phyloP scores from a whole-genome alignment of 495 filamentous ascomycete species.

The Neurospora sp. region DNA sequence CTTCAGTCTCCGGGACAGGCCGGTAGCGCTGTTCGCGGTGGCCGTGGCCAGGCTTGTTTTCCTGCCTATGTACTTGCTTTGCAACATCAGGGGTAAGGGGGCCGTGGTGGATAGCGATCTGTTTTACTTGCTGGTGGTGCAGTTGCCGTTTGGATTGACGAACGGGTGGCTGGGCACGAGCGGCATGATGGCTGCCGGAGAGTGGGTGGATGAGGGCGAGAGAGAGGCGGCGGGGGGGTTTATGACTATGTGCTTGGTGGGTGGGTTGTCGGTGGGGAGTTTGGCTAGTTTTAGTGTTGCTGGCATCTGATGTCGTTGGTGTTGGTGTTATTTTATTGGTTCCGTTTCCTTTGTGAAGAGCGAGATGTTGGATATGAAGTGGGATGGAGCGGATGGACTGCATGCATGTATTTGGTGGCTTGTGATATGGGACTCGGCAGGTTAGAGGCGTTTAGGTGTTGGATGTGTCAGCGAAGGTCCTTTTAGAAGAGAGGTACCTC shows the following conservation, averaged over 20 bases:
- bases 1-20: constrained; percentile 47
- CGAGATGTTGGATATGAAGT: neutral
- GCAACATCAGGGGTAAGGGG: constrained; percentile 64
- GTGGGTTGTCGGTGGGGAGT: constrained; percentile 74
- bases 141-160: constrained; percentile 70
- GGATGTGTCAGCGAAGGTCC: neutral
- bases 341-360: neutral
- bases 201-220: constrained; percentile 70
- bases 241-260: constrained; percentile 83
- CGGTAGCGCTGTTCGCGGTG: constrained; percentile 51
- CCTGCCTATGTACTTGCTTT: constrained; percentile 80
- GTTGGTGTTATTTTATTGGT: neutral
- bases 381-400: neutral
- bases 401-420: neutral
- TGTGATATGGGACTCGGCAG: neutral
- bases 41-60: constrained; percentile 55
- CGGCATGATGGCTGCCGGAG: constrained; percentile 82
- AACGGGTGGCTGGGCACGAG: constrained; percentile 79
- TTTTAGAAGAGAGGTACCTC: neutral
- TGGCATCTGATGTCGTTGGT: constrained; percentile 23
- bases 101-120: constrained; percentile 67
- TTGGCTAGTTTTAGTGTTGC: constrained; percentile 74
- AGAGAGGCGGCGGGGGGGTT: constrained; percentile 85
- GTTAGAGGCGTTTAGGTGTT: neutral
- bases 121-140: constrained; percentile 80